Base-by-base conservation (phyloP, 2,329 filamentous ascomycete genomes). In the Colletotrichum abscissum region DNA sequence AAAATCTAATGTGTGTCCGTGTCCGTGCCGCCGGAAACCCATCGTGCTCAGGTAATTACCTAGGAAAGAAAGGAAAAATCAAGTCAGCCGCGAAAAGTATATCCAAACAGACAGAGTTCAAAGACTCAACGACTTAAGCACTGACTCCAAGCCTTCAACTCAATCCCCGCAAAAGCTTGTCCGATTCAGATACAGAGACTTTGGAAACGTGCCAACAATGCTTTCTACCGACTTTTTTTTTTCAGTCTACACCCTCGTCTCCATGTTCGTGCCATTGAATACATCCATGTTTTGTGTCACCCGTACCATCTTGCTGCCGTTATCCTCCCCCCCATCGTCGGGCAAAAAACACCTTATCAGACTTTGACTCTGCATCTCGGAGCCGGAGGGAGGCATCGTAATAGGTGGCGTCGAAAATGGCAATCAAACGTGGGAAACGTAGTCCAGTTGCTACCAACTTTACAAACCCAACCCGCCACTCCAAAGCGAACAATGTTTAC, bases 281-380 rank as follows among this genome's bases (percentile, higher is more conserved):
- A 38, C 12, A 16, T 38, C 35, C 35, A 38, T 38, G 35, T 16
- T 16, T 38, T 16, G 14, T 38, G 35, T 38, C 35, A 16, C 14
- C 35, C 12, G 16, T 55, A 28, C 16, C 42, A 46, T 46, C 16
- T 19, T n/a, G 16, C 42, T 46, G 42, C 42, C 19, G 19, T 19
- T 5, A n/a, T 8, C 16, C 42, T 9, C 42, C 38, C 19, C 19
- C 19, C 42, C 57, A 59, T 62, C 24, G 6, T 49, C 38, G 33
- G 5, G 42, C n/a, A 54, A 12, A 4, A 49, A 24, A 30, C 24
- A 30, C 12, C 28, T 14, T 30, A n/a, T 28, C 52, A 56, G 63
- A 65, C 63, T 65, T 42, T 56, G 63, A 24, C 63, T 42, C 22
- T 35, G 63, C 63, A 56, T 49, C 42, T 49, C 42, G 63, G 24